These are phyloP conservation scores for Cercospora sp. DNA, from an alignment of 2,329 filamentous ascomycete genomes.

Conservation along the genomic window DNA sequence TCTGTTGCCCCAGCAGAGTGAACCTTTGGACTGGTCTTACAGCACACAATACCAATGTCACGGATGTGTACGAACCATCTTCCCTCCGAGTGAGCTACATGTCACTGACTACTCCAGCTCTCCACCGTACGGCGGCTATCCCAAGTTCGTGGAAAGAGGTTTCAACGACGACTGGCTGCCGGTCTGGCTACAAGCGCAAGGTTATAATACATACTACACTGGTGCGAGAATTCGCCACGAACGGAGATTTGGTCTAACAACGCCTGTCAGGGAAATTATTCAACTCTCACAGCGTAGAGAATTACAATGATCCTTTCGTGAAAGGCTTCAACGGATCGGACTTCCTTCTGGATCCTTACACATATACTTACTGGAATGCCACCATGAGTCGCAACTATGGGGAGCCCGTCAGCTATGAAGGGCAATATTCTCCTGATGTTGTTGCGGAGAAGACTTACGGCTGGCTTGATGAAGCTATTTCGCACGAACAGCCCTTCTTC, in stretches of 20 bases:
- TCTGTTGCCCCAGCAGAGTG: conserved; percentile 68
- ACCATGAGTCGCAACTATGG: conserved; percentile 30
- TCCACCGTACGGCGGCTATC: conserved; percentile 62
- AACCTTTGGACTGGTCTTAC: conserved; percentile 64
- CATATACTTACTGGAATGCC: conserved; percentile 66
- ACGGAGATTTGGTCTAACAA: conserved; percentile 51
- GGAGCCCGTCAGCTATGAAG: conserved; percentile 59
- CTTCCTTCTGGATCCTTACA: conserved; percentile 60
- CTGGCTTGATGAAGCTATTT: conserved; percentile 51
- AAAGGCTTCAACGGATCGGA: conserved; percentile 59
- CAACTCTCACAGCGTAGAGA: conserved; percentile 60
- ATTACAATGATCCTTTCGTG: conserved; percentile 60
- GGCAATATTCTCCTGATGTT: conserved; percentile 60
- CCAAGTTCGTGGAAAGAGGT: conserved; percentile 64
- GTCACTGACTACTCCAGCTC: neutral
- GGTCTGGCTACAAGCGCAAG: conserved; percentile 65
- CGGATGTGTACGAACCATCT: conserved; percentile 44
- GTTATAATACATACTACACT: conserved; percentile 70
- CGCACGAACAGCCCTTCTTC: conserved; percentile 33
- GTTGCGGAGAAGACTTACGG: conserved; percentile 60
- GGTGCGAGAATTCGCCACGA: neutral
- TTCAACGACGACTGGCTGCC: conserved; percentile 68
- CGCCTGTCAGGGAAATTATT: conserved; percentile 58
- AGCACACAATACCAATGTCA: conserved; percentile 71
- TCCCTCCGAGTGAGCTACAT: neutral